Percentiles rank a stretch among this genome's conserved stretches.
Evolutionary conservation across 2,329 filamentous ascomycete species (phyloP).

Genomic region (Alternaria consortialis): DNA sequence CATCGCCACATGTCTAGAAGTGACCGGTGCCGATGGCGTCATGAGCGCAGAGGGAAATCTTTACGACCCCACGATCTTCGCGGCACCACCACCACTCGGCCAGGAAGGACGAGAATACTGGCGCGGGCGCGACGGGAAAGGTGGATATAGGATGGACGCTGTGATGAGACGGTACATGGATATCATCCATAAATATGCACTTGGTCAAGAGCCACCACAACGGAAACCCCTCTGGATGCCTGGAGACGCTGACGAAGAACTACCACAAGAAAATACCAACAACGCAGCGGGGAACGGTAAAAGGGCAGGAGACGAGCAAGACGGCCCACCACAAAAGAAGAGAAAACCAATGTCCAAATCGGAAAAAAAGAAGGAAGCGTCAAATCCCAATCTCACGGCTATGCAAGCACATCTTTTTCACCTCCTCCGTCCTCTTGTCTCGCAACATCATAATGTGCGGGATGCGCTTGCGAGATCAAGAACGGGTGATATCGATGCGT

Average conservation of each 20-base stretch:
- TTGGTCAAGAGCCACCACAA: conserved; percentile 70
- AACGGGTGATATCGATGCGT: conserved; percentile 76
- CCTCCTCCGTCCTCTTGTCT: conserved; percentile 82
- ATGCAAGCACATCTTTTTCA: conserved; percentile 96
- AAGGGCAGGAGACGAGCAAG: conserved; percentile 20
- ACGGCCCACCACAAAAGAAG: conserved; percentile 49
- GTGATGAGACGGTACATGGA: conserved; percentile 88
- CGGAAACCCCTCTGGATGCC: conserved; percentile 79
- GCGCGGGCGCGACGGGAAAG: conserved; percentile 78
- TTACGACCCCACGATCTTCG: conserved; percentile 89
- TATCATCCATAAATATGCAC: conserved; percentile 82
- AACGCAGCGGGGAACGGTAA: conserved; percentile 7
- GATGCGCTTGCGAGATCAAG: conserved; percentile 78
- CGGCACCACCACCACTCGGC: conserved; percentile 68
- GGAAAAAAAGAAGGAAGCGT: conserved; percentile 60
- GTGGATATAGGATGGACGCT: conserved; percentile 89
- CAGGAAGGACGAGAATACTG: conserved; percentile 81
- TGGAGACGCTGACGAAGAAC: conserved; percentile 54
- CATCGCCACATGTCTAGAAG: conserved; percentile 77
- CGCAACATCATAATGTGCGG: conserved; percentile 81
- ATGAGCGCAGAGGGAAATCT: conserved; percentile 98
- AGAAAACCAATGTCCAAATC: conserved; percentile 50
- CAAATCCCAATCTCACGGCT: conserved; percentile 73
- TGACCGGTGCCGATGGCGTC: conserved; percentile 87
- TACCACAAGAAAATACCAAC: conserved; percentile 45